Base-by-base conservation (phyloP, 768 basidiomycete genomes). In the Termitomyces sp. region DNA sequence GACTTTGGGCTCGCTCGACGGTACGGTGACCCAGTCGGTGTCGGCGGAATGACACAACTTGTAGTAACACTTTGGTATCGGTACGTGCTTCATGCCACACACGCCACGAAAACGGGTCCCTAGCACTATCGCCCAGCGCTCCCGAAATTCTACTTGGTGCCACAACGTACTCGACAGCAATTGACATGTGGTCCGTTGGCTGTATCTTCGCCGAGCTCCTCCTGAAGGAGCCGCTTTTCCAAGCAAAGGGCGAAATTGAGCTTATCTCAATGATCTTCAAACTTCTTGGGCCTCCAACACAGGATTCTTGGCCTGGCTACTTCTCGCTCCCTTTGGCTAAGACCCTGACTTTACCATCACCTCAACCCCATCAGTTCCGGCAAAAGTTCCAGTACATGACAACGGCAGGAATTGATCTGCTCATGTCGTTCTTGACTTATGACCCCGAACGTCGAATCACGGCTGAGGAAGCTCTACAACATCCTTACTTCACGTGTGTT, bases 21-120 rank as follows among this genome's bases (percentile, higher is more conserved):
- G 52, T 99, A 93, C 67, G 97, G 97, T 17, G 97, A 98, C 69
- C 97, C 97, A 10, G 82, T 98, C 11, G 95, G 96, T 21, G 86
- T 94, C 5, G 91, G 92, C n/a, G 94, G 95, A 31, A 85, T 99
- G 82, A 99, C 97, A 4, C 97, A 98, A 66, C 81, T 99, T 15
- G 97, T 99, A 2, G 97, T 99, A 14, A 99, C 97, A 1, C 77
- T 99, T 30, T 99, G 97, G 97, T 99, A 99, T 74, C 84, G 96
- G 96, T 94, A 71, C 70, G 70, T 50, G 69, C 52, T 53, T 40
- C 26, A 50, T 33, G 19, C 40, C n/a, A 37, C 57, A 37, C 60
- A 33, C 45, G 23, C 19, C 43, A 30, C 38, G 55, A 38, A 48
- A 19, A 46, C 52, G 54, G 45, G 46, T 57, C 57, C 47, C 47